A percentile compares a stretch with the other conserved stretches of the same genome.
Conservation (phyloP, 192 early-diverging fungal genomes). For the Podila minutissima region DNA sequence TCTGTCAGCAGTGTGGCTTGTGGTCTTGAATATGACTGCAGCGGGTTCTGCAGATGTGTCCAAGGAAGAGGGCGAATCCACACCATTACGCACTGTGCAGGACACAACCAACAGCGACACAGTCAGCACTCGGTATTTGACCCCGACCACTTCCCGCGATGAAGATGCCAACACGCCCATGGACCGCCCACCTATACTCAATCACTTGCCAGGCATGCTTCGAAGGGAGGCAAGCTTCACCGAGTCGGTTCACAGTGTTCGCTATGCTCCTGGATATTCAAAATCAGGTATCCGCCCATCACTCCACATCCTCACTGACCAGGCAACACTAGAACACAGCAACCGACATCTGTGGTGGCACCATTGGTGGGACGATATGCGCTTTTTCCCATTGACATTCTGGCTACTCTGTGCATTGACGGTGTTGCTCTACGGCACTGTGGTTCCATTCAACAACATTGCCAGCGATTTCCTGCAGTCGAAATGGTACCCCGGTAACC, state of each 20-base stretch:
- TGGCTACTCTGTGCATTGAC: conserved; percentile 45
- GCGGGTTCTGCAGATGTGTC: neutral
- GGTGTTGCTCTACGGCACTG: conserved; percentile 64
- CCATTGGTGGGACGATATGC: conserved; percentile 23
- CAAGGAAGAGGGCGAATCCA: conserved; percentile 11
- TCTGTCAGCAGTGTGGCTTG: conserved; percentile 18
- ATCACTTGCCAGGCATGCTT: conserved; percentile 20
- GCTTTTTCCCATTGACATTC: conserved; percentile 32
- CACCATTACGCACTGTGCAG: neutral
- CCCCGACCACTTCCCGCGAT: neutral
- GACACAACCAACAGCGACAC: neutral
- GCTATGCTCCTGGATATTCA: conserved; percentile 11
- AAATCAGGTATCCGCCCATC: conserved; percentile 21
- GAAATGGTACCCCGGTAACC: conserved; percentile 68
- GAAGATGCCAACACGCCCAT: conserved; percentile 1
- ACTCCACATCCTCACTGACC: conserved; percentile 36
- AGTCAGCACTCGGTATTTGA: neutral
- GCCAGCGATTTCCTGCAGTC: conserved; percentile 69
- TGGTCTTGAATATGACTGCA: neutral
- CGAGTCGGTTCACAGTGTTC: conserved; percentile 27
- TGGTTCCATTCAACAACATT: conserved; percentile 74
- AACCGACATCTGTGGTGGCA: conserved; percentile 1
- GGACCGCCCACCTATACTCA: conserved; percentile 11
- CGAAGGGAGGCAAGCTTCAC: conserved; percentile 11
- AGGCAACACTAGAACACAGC: neutral